A percentile compares a stretch with the other conserved stretches of the same genome.
Conservation (phyloP, 306 rosid species). For the Elaeagnus macrophylla region DNA sequence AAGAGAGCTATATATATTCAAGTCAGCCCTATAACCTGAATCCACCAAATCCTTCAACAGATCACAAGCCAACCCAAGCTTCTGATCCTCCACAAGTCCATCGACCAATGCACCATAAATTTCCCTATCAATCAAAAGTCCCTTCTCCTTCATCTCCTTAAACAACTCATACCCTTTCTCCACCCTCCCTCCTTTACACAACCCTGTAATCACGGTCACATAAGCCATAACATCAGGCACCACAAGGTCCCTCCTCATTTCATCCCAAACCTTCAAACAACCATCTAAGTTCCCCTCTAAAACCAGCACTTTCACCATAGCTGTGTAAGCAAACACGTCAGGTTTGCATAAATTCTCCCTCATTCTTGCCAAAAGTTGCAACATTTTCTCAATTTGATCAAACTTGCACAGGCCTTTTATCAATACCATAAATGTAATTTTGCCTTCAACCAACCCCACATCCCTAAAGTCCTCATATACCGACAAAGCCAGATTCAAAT, state of each 20-base stretch:
- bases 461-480: conserved; percentile 58
- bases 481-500: conserved; percentile 53
- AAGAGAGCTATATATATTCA: conserved; percentile 60
- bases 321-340: conserved; percentile 77
- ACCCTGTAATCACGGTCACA: conserved; percentile 47
- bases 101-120: conserved; percentile 58
- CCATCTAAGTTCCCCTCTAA: conserved; percentile 49
- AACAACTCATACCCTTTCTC: conserved; percentile 58
- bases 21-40: conserved; percentile 67
- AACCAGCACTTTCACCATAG: conserved; percentile 50
- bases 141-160: conserved; percentile 70
- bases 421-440: conserved; percentile 69
- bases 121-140: conserved; percentile 59
- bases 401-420: conserved; percentile 63
- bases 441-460: conserved; percentile 66
- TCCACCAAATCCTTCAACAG: conserved; percentile 63
- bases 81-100: conserved; percentile 48
- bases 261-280: conserved; percentile 69
- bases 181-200: conserved; percentile 49
- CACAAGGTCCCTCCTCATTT: conserved; percentile 57
- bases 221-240: conserved; percentile 68
- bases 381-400: conserved; percentile 55
- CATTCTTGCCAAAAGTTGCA: conserved; percentile 51
- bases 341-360: conserved; percentile 61
- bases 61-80: conserved; percentile 59